Conservation (phyloP, 2,329 filamentous ascomycete genomes). For the Colletotrichum magnum region DNA sequence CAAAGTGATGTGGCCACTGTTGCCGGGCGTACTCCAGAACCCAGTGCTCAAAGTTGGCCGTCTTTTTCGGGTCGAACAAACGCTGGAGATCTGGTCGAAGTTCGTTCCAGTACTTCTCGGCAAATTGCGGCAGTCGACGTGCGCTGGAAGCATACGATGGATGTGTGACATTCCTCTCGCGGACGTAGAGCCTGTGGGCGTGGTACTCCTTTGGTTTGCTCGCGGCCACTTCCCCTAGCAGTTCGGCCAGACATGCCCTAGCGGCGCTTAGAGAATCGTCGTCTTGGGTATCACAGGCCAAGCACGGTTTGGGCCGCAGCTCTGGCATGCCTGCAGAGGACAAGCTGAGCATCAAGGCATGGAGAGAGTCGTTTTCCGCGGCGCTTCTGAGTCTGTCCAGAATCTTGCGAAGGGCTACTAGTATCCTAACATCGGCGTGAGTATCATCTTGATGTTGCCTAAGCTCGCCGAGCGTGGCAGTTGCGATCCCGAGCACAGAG, state of each 20-base stretch:
- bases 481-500: neutral
- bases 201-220: neutral
- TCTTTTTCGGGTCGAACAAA: slow-evolving; percentile 47
- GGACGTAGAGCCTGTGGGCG: neutral
- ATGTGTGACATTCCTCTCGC: slow-evolving; percentile 2
- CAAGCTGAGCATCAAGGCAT: neutral
- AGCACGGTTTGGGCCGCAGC: neutral
- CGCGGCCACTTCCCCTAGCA: slow-evolving; percentile 11
- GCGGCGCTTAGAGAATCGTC: neutral
- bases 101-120: slow-evolving; percentile 46
- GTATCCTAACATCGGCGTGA: neutral
- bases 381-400: neutral
- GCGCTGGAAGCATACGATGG: slow-evolving; percentile 23
- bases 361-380: neutral
- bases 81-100: slow-evolving; percentile 45
- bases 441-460: neutral
- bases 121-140: slow-evolving; percentile 45
- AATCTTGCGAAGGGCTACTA: neutral
- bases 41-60: slow-evolving; percentile 54
- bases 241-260: neutral
- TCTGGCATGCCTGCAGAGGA: neutral
- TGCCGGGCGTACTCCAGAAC: slow-evolving; percentile 51
- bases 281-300: neutral
- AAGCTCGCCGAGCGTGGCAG: neutral
- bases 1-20: slow-evolving; percentile 46